Conservation (phyloP, 106 monocot species). For the Phalaenopsis aphrodite region DNA sequence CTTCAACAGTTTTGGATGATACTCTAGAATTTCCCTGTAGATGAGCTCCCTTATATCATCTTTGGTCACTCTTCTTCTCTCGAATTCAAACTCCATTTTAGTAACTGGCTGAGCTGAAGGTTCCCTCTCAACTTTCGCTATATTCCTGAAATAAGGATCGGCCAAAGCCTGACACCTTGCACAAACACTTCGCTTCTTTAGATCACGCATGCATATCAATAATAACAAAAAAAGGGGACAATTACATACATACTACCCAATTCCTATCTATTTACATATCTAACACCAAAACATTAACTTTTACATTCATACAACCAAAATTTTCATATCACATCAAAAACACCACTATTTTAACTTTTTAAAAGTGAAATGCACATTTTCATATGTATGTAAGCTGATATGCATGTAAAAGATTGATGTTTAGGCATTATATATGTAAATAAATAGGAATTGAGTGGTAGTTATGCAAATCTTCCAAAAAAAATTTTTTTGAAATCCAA, state of each 20-base stretch:
- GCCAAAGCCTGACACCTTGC: conserved; percentile 65
- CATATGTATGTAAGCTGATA: no score
- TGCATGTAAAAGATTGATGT: no score
- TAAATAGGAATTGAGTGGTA: no score
- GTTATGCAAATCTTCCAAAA: no score
- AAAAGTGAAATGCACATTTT: no score
- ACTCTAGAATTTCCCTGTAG: conserved; percentile 82
- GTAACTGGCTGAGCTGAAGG: conserved; percentile 77
- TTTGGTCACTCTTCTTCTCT: conserved; percentile 73
- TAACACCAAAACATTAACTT: no score
- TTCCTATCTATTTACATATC: no score
- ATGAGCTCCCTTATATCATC: conserved; percentile 92
- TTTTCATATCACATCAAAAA: no score
- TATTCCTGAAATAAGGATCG: conserved; percentile 84
- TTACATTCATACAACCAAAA: no score
- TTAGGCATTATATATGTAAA: no score
- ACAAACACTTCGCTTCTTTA: conserved; percentile 29
- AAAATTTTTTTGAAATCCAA: neutral
- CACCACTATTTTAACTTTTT: no score
- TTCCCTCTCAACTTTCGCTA: conserved; percentile 87
- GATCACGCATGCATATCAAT: neutral
- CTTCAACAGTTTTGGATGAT: conserved; percentile 76
- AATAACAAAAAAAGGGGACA: neutral
- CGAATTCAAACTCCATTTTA: conserved; percentile 93
- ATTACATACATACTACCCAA: no score